Conservation (phyloP, 139 green algal genomes). For the Picocystis salinarum region DNA sequence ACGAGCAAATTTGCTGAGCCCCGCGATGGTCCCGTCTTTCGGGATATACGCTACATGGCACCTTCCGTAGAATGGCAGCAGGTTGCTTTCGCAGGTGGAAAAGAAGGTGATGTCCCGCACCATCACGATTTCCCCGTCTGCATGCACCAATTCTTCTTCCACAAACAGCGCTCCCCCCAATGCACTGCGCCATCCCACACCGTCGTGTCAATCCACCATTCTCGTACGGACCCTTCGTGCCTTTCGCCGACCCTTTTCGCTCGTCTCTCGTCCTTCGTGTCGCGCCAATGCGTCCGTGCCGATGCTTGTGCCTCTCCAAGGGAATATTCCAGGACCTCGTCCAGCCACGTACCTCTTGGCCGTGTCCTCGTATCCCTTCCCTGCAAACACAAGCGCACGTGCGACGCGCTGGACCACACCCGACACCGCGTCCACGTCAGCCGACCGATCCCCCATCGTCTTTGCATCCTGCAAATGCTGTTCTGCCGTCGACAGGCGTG, state of each 20-base stretch:
- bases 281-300: background rate
- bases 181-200: slow-evolving; percentile 21
- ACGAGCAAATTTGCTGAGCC: slow-evolving; percentile 44
- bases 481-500: no score
- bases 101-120: slow-evolving; percentile 84
- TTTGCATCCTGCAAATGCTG: no score
- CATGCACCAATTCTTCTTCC: slow-evolving; percentile 35
- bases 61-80: slow-evolving; percentile 81
- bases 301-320: background rate
- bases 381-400: no score
- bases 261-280: no score
- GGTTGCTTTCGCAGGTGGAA: slow-evolving; percentile 34
- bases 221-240: no score
- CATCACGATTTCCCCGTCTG: slow-evolving; percentile 41
- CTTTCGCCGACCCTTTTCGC: no score
- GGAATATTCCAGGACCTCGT: background rate
- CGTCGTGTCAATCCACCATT: background rate
- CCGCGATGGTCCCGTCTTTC: slow-evolving; percentile 26
- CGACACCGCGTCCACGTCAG: no score
- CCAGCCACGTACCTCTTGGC: background rate
- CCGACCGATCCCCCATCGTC: no score
- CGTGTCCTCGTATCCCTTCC: slow-evolving; percentile 9
- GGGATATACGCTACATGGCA: slow-evolving; percentile 84
- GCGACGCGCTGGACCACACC: no score
- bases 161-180: slow-evolving; percentile 57